Conservation (phyloP, 1,284 basidiomycete genomes). For the Thecaphora frezii region DNA sequence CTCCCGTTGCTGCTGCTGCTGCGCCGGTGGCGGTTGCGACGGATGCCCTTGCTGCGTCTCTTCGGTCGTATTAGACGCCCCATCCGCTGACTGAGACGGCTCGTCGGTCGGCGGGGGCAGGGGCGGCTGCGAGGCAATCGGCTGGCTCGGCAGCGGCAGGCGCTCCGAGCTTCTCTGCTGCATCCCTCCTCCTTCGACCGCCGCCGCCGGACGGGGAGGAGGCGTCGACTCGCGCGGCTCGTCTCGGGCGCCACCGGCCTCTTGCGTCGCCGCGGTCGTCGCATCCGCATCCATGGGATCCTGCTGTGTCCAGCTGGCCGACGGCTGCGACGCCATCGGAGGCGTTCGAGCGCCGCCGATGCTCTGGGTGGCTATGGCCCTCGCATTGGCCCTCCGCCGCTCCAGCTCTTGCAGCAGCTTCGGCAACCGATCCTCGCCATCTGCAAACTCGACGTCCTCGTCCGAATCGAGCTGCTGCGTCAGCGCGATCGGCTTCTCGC, state of each 20-base stretch:
- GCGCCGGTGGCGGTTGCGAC: no score
- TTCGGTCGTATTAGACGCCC: no score
- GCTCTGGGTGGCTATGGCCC: neutral
- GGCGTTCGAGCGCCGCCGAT: neutral
- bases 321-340: neutral
- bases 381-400: neutral
- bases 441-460: neutral
- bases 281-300: no score
- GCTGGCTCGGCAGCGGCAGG: conserved; percentile 7
- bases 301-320: neutral
- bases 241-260: no score
- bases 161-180: no score
- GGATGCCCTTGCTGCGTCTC: no score
- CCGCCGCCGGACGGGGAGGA: no score
- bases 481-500: neutral
- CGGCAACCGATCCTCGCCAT: conserved; percentile 6
- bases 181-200: no score
- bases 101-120: conserved; percentile 4
- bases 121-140: conserved; percentile 17
- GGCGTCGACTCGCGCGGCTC: neutral
- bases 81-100: neutral
- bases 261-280: no score
- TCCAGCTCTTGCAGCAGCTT: conserved; percentile 1
- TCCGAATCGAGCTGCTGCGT: neutral
- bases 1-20: neutral